A percentile compares a stretch with the other conserved stretches of the same genome.
Evolutionary conservation across 495 filamentous ascomycete species (phyloP).

Genomic region (Aspergillus saccharolyticus): DNA sequence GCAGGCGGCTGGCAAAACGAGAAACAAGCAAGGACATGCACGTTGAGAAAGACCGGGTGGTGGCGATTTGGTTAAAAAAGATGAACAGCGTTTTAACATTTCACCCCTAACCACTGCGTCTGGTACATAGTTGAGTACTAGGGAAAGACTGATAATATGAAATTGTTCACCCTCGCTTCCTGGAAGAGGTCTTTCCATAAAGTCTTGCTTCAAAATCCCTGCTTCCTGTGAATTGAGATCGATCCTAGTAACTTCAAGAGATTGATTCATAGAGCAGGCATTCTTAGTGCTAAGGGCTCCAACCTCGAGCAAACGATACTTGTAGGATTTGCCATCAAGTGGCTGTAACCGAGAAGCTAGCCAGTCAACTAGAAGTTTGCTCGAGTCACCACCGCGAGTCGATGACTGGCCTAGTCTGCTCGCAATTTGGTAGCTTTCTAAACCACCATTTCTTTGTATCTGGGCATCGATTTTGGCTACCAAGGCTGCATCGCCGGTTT

Average conservation of each 20-base stretch:
- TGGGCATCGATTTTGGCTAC: slow-evolving; percentile 53
- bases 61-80: slow-evolving; percentile 56
- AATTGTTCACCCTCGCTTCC: slow-evolving; percentile 56
- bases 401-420: slow-evolving; percentile 82
- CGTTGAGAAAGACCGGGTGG: slow-evolving; percentile 35
- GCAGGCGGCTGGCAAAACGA: slow-evolving; percentile 87
- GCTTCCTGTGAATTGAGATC: slow-evolving; percentile 82
- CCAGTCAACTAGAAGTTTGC: slow-evolving; percentile 82
- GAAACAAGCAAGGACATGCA: slow-evolving; percentile 70
- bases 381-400: slow-evolving; percentile 87
- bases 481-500: slow-evolving; percentile 53
- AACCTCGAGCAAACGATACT: slow-evolving; percentile 74
- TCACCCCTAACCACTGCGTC: slow-evolving; percentile 68
- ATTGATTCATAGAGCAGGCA: slow-evolving; percentile 64
- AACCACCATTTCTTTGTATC: slow-evolving; percentile 67
- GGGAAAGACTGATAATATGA: slow-evolving; percentile 85
- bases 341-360: slow-evolving; percentile 46
- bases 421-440: slow-evolving; percentile 80
- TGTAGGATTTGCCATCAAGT: slow-evolving; percentile 22
- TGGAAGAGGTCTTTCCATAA: slow-evolving; percentile 84
- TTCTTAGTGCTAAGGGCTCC: slow-evolving; percentile 84
- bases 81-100: slow-evolving; percentile 68
- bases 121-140: slow-evolving; percentile 93
- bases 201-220: slow-evolving; percentile 82
- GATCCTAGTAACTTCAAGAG: slow-evolving; percentile 76